Evolutionary conservation across 108 stramenopile species (phyloP).

Genomic region (Skeletonema potamos): DNA sequence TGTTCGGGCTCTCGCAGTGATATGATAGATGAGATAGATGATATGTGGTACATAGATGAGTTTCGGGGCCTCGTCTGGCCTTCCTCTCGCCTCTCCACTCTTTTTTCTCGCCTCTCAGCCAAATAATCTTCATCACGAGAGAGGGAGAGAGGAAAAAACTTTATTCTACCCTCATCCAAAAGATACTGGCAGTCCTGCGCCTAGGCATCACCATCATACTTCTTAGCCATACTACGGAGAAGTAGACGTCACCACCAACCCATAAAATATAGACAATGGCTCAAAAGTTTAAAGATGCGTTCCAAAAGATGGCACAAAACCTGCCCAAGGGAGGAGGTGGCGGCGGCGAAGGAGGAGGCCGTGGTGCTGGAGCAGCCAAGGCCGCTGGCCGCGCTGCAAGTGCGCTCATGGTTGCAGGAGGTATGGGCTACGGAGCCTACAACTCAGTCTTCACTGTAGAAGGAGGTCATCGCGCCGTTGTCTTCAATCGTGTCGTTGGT

Average conservation of each 20-base stretch:
- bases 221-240: no score
- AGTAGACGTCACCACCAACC: background rate
- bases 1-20: no score
- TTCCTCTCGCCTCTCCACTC: no score
- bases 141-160: no score
- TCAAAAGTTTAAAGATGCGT: constrained; percentile 82
- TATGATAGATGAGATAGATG: no score
- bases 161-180: no score
- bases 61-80: no score
- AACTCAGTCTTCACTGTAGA: constrained; percentile 93
- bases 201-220: no score
- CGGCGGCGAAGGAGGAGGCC: constrained; percentile 53
- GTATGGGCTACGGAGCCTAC: constrained; percentile 89
- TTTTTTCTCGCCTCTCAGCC: no score
- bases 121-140: no score
- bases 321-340: constrained; percentile 70
- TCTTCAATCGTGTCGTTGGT: constrained; percentile 95
- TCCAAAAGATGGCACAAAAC: constrained; percentile 73
- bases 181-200: constrained; percentile 32
- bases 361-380: constrained; percentile 65
- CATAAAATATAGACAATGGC: constrained; percentile 57
- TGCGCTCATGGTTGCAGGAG: constrained; percentile 75
- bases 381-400: constrained; percentile 74
- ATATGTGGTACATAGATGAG: no score
- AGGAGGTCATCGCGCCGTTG: constrained; percentile 97